phyloP scores from a whole-genome alignment of 192 early-diverging fungal genomes.

The Haplosporangium gracile region DNA sequence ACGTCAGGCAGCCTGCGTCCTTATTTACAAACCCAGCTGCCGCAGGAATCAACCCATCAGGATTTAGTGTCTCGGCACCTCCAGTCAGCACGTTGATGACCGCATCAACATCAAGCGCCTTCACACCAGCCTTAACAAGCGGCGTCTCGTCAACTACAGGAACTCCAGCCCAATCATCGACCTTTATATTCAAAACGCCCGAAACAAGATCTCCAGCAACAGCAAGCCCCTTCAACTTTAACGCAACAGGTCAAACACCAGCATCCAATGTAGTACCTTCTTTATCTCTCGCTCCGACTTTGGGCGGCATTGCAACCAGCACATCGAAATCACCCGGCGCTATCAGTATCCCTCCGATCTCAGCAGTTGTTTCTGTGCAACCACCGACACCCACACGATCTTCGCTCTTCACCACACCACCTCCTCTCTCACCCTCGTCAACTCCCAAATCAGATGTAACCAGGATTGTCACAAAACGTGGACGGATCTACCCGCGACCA shows the following conservation, averaged over 20 bases:
- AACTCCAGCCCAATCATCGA: not conserved
- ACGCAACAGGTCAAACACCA: not conserved
- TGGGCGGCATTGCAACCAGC: not conserved
- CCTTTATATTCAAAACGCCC: not conserved
- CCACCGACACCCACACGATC: not conserved
- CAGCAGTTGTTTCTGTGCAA: not conserved
- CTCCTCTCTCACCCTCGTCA: not conserved
- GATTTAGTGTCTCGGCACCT: not conserved
- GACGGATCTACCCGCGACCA: conserved; percentile 32
- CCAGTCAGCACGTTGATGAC: not conserved
- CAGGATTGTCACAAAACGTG: conserved; percentile 25
- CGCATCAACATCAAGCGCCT: not conserved
- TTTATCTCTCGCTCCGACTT: not conserved
- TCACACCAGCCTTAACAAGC: not conserved
- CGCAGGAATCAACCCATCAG: not conserved
- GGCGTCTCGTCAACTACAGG: not conserved
- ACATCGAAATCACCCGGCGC: not conserved
- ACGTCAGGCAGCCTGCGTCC: not conserved
- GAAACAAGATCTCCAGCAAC: not conserved
- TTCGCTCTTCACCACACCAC: not conserved
- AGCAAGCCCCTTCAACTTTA: conserved; percentile 5
- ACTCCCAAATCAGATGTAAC: conserved; percentile 33
- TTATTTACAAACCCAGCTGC: not conserved
- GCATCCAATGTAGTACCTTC: not conserved
- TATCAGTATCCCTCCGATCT: not conserved